These are phyloP conservation scores for Tothia fuscella DNA, from an alignment of 2,329 filamentous ascomycete species.

Conservation along the genomic window DNA sequence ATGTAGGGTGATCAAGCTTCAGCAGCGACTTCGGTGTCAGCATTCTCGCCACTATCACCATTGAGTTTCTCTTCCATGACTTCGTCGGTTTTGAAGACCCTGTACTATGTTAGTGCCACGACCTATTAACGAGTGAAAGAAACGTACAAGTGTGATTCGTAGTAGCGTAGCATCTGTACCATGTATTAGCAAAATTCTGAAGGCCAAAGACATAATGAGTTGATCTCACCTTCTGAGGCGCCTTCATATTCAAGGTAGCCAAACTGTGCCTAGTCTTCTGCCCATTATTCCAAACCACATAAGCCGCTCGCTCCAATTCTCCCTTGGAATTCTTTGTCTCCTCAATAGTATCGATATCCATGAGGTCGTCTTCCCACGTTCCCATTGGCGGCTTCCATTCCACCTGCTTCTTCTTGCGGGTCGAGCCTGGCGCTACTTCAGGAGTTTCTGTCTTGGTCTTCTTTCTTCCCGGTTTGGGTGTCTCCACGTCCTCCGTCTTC, in stretches of 20 bases:
- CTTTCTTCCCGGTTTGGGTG: conserved; percentile 18
- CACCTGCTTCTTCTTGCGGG: conserved; percentile 19
- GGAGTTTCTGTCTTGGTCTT: conserved; percentile 8
- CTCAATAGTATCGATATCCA: conserved; percentile 59
- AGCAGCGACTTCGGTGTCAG: too few relatives aligned
- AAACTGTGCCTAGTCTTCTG: conserved; percentile 64
- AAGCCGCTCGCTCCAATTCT: conserved; percentile 49
- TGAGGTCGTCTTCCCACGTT: conserved; percentile 65
- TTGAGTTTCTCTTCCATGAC: too few relatives aligned
- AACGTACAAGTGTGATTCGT: conserved; percentile 24
- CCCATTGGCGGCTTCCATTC: conserved; percentile 58
- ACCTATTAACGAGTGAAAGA: conserved; percentile 1
- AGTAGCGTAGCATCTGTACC: conserved; percentile 23
- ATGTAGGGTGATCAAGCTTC: too few relatives aligned
- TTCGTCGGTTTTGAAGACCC: too few relatives aligned
- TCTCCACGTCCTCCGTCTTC: conserved; percentile 15
- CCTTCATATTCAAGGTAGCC: conserved; percentile 57
- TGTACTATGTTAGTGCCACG: too few relatives aligned
- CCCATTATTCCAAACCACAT: conserved; percentile 61
- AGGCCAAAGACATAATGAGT: background rate
- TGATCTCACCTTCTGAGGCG: conserved; percentile 57
- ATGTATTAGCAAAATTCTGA: background rate
- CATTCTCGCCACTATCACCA: too few relatives aligned
- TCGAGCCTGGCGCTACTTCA: conserved; percentile 14
- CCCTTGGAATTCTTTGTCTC: conserved; percentile 35